Conservation (phyloP, 2,329 filamentous ascomycete genomes). For the Penicillium verrucosum region DNA sequence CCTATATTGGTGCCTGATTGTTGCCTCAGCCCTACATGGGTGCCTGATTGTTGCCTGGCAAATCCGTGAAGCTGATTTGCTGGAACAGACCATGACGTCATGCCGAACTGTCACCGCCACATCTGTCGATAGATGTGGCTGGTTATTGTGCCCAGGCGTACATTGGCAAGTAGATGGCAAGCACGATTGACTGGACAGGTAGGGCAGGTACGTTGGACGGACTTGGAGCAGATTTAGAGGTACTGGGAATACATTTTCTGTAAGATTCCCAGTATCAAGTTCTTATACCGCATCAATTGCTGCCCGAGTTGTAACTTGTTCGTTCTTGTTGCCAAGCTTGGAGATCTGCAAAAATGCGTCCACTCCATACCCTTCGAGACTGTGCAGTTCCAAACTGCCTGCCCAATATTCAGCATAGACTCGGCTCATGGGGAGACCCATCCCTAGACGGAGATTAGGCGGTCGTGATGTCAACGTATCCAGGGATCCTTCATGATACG, state of each 20-base stretch:
- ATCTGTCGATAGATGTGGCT: not conserved
- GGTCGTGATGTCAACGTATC: constrained; percentile 76
- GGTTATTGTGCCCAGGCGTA: not conserved
- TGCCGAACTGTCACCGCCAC: not conserved
- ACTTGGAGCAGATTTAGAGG: not conserved
- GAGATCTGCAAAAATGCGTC: constrained; percentile 96
- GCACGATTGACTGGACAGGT: not conserved
- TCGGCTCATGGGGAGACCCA: constrained; percentile 87
- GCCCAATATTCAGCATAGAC: constrained; percentile 99
- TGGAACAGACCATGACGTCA: constrained; percentile 7
- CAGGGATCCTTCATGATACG: constrained; percentile 62
- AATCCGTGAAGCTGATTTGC: not conserved
- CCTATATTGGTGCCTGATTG: no score
- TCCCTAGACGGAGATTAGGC: constrained; percentile 82
- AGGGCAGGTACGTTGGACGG: not conserved
- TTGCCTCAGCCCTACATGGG: no score
- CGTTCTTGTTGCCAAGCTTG: constrained; percentile 95
- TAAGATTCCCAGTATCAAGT: not conserved
- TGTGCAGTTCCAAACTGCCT: constrained; percentile 84
- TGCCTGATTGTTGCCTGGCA: no score
- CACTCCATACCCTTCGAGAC: constrained; percentile 89
- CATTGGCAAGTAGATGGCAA: not conserved
- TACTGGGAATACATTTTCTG: not conserved
- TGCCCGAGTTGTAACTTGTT: constrained; percentile 77
- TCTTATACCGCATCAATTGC: constrained; percentile 71